Evolutionary conservation across 2,329 filamentous ascomycete genomes (phyloP).

Genomic region (Exophiala sp.): DNA sequence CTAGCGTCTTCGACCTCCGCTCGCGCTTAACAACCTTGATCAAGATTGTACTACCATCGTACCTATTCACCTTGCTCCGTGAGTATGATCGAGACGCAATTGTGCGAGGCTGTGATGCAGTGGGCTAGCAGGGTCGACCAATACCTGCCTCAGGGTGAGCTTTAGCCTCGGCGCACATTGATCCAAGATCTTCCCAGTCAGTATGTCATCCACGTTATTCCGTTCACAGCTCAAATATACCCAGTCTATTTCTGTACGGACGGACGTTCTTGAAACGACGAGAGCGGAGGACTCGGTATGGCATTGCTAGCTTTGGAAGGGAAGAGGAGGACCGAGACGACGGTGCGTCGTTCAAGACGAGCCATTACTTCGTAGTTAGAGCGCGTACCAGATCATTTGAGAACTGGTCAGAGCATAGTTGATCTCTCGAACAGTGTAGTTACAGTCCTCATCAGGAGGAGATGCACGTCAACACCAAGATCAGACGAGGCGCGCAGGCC

Average conservation of each 20-base stretch:
- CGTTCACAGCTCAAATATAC: conserved; percentile 60
- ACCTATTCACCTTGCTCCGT: neutral
- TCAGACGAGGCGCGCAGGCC: too few relatives aligned
- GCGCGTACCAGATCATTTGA: too few relatives aligned
- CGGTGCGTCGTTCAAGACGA: conserved; percentile 29
- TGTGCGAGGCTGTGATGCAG: conserved; percentile 23
- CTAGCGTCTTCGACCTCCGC: neutral
- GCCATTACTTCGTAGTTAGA: neutral
- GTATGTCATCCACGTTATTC: conserved; percentile 52
- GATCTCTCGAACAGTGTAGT: too few relatives aligned
- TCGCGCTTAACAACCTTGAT: conserved; percentile 21
- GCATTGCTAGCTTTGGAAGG: conserved; percentile 23
- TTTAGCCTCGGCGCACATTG: conserved; percentile 57
- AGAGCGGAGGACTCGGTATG: conserved; percentile 57
- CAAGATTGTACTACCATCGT: conserved; percentile 36
- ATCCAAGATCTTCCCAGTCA: conserved; percentile 36
- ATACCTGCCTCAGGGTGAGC: conserved; percentile 58
- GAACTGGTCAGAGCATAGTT: too few relatives aligned
- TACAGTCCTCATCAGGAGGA: too few relatives aligned
- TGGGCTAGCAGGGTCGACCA: conserved; percentile 50
- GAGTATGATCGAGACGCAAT: conserved; percentile 47
- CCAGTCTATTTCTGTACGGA: conserved; percentile 62
- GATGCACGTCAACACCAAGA: too few relatives aligned
- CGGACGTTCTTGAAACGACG: conserved; percentile 57
- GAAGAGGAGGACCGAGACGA: conserved; percentile 47